Base-by-base conservation (phyloP, 768 basidiomycete species). In the Suillus occidentalis region DNA sequence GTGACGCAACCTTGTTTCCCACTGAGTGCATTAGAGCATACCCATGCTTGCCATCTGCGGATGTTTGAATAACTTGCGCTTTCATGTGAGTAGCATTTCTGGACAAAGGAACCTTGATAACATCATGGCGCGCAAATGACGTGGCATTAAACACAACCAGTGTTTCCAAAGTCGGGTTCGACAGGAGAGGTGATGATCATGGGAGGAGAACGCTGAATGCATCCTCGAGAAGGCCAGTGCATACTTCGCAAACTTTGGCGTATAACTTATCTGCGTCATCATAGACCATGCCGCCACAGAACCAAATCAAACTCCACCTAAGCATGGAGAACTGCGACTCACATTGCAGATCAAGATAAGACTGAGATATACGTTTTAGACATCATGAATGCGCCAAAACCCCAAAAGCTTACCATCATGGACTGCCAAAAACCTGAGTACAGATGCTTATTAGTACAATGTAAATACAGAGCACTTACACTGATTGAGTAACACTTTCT, bases 301-400 rank as follows among this genome's bases (percentile, higher is more conserved):
- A 18, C 28, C 69, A 10, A 72, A 65, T 25, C 42, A 34, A 12
- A 18, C 13, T 12, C 18, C 49, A 53, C 5, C 8, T 18, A 28
- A 1, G 22, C 4, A 9, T n/a, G 13, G 10, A 13, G 18, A 62
- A 20, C 42, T 22, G 6, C 20, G 6, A 72, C 87, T 72, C 71
- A 92, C 92, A 95, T 95, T 0, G 94, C 87, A 34, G 93, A 95
- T 10, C 94, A 94, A n/a, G 94, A 95, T 43, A 98, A 89, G 40
- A 97, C 94, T 89, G 58, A 43, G 18, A 47, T 3, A 6, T 50
- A 28, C 50, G 22, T 8, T 10, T 37, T 28, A 71, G 7, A 72
- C 59, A 22, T 14, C 45, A 4, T 34, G 36, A 40, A 13, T 43
- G 18, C 10, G 34, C 22, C 16, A 43, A 52, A 62, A 31, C 39